Evolutionary conservation across 768 basidiomycete genomes (phyloP), one percentile per base, ranked within the genome.

Genomic region (Suillus subaureus): DNA sequence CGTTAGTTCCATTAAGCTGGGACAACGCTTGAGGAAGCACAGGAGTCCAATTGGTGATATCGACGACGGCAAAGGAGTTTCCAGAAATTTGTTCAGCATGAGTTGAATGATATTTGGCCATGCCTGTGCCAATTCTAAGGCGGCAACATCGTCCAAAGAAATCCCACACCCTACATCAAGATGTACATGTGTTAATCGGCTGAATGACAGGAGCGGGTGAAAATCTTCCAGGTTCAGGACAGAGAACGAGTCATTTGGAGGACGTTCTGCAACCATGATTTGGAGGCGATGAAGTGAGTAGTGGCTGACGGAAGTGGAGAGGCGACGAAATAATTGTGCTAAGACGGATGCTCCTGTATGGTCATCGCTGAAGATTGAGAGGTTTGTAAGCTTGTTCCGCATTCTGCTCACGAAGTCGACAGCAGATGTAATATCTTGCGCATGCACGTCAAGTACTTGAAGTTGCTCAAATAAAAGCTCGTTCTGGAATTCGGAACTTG

Each of bases 111-210:
- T 28, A 42, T 42, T 21, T 13, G 58, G 58, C 74, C 75, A 75
- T 60, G 61, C 67, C 52, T 70, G 68, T 15, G 72, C 39, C 26
- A 75, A 3, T 12, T 57, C 54, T 11, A 55, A n/a, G 58, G 76
- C 65, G 23, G 65, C 72, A 2, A 64, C 62, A 55, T 75, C 72
- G 31, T 70, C 69, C 47, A 77, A 47, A 15, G 21, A 35, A 11
- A 77, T 37, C 39, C 68, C 52, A 33, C 75, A 75, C 1, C 64
- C 67, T 16, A 42, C 63, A 57, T 74, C 68, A 28, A 26, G 26
- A 3, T 68, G 69, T 16, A 75, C 67, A 13, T 28, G 72, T 16
- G 75, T 69, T 35, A 75, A 68, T 62, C 70, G 75, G 33, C 63
- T 11, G 61, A 75, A 67, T 42, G 42, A 42, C 58, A 60, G 18